Base-by-base conservation (phyloP, 768 basidiomycete genomes). In the Termitomyces sp. region DNA sequence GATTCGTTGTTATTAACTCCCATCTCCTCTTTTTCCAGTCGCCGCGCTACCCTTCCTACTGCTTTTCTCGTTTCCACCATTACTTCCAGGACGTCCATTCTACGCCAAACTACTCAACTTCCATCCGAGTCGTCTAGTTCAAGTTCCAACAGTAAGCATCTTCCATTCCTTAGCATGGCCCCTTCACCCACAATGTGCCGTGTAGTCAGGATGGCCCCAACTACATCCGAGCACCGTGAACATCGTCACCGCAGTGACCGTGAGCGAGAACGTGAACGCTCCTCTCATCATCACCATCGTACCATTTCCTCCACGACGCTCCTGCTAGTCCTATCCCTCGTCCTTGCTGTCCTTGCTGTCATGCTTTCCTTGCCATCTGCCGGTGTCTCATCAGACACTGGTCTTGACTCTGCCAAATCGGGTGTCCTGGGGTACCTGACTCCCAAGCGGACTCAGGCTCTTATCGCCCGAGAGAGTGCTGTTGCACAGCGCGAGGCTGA, bases 241-340 rank as follows among this genome's bases (percentile, higher is more conserved):
- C 83, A 82, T 58, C 75, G 73, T 60, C 79, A 77, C 58, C 73
- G 77, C 68, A 81, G 73, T 68, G 81, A 72, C 61, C 56, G 70
- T 52, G 71, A 68, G 22, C 66, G 68, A 18, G 67, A 68, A 26
- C 79, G 82, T 64, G 80, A 86, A 63, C 82, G 85, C 47, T 81
- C 82, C 42, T 83, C 83, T 50, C 85, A 86, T 66, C 90, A 87
- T 68, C 88, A 91, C 58, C 85, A 88, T 65, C 80, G 92, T 58
- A 92, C 92, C 55, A 92, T 94, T 60, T 93, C 92, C 9, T 93
- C 92, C 15, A 94, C 92, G 0, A 94, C 92, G 15, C 85, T 94
- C 33, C 81, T 94, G 53, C 86, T 94, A 34, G 88, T 93, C 51
- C 80, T 94, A 42, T 93, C 92, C 12, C 85, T 94, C 34, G 83